A percentile compares a stretch with the other conserved stretches of the same genome.
Conservation (phyloP, 23 red algal genomes). For the Gracilaria vermiculophylla region DNA sequence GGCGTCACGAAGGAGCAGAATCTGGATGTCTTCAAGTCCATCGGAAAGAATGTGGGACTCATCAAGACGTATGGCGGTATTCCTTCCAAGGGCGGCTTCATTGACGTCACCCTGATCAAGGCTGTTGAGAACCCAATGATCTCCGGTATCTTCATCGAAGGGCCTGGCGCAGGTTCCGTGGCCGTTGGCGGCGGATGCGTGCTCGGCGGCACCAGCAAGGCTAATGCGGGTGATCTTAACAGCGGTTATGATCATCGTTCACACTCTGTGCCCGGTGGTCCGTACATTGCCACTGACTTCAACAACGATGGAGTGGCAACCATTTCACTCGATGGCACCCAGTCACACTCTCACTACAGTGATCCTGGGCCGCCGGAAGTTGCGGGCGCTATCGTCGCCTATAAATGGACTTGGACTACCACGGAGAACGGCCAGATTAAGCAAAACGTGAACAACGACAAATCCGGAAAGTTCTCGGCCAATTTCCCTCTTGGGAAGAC, state of each 20-base stretch:
- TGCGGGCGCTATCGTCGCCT: slow-evolving; percentile 56
- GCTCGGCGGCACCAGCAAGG: slow-evolving; percentile 17
- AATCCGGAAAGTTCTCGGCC: slow-evolving; percentile 45
- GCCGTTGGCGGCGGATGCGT: slow-evolving; percentile 28
- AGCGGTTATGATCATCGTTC: slow-evolving; percentile 61
- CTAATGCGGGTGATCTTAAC: slow-evolving; percentile 1
- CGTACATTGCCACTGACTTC: slow-evolving; percentile 71
- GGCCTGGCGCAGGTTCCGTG: slow-evolving; percentile 10
- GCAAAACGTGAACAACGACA: slow-evolving; percentile 32
- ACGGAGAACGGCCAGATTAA: slow-evolving; percentile 7
- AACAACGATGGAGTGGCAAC: slow-evolving; percentile 38
- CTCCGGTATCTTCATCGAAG: slow-evolving; percentile 56
- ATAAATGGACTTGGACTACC: slow-evolving; percentile 53
- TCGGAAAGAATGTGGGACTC: slow-evolving; percentile 58
- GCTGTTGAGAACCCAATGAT: slow-evolving; percentile 71
- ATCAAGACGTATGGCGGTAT: slow-evolving; percentile 18
- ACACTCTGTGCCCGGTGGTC: slow-evolving; percentile 66
- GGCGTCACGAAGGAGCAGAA: slow-evolving; percentile 22
- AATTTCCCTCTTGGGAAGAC: slow-evolving; percentile 67
- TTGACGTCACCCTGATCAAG: slow-evolving; percentile 53
- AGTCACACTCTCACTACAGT: slow-evolving; percentile 76
- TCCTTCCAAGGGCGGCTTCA: slow-evolving; percentile 22
- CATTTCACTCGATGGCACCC: slow-evolving; percentile 50
- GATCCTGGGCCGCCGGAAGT: slow-evolving; percentile 55
- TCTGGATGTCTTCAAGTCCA: slow-evolving; percentile 36